Evolutionary conservation across 2,329 filamentous ascomycete species (phyloP), one percentile per base, ranked within the genome.

Genomic region (Myriosclerotinia curreyana): DNA sequence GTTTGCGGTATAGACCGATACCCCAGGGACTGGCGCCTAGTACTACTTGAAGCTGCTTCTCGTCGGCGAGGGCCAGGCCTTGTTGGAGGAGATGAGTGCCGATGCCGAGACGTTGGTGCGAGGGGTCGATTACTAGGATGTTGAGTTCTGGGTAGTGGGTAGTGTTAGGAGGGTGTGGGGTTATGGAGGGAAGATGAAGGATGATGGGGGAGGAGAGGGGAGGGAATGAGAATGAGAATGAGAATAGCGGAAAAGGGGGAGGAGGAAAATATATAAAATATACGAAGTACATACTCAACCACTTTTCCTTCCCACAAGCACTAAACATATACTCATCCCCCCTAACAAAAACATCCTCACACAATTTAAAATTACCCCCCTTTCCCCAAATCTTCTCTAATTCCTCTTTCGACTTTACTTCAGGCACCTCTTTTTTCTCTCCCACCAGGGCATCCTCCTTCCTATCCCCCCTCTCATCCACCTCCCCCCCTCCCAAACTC

Each of bases 281-380:
- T n/a, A n/a, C n/a, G n/a, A n/a, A n/a, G n/a, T n/a, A 71, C 69
- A 52, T 28, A 73, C 71, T 73, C 36, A 67, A 65, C 67, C 67
- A 73, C 46, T 64, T 63, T 44, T 56, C 59, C 5, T 67, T 68
- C 7, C 59, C 59, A 22, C 65, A 68, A 48, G 60, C 66, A 6
- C 28, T 25, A 42, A 54, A 8, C 68, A 73, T 73, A 62, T 63
- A 50, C 50, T 67, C 52, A 70, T 73, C 71, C 1, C 60, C 67
- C 12, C 25, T 52, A 3, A 70, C 22, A 56, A 73, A 70, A 12
- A 67, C 53, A 66, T 74, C 71, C 36, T 66, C 64, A 51, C 67
- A 72, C 53, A 74, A 68, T 46, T 65, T 68, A 15, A 66, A 25
- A 68, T 72, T 71, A 31, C 67, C 67, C 22, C 68, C 66, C 1